Evolutionary conservation across 1,139 yeast species (phyloP).

Genomic region (Blastobotrys buckinghamii): DNA sequence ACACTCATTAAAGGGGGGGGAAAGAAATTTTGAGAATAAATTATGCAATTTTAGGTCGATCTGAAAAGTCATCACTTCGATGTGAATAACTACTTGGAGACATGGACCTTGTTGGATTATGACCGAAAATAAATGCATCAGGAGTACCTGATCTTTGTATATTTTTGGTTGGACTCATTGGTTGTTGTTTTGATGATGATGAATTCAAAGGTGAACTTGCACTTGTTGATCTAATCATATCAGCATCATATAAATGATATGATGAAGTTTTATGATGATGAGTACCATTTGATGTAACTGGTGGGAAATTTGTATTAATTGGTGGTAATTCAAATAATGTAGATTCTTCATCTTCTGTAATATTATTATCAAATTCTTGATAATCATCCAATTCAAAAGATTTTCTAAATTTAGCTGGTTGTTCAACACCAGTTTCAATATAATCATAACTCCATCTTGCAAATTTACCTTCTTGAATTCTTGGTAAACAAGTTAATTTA

Average conservation of each 20-base stretch:
- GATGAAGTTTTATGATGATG: constrained; percentile 12
- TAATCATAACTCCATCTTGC: constrained; percentile 80
- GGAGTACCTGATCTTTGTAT: constrained; percentile 7
- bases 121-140: not conserved
- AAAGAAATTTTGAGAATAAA: not conserved
- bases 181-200: too few relatives aligned
- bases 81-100: constrained; percentile 6
- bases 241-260: constrained; percentile 13
- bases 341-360: not conserved
- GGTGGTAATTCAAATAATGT: constrained; percentile 10
- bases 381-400: constrained; percentile 24
- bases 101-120: constrained; percentile 7
- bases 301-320: constrained; percentile 7
- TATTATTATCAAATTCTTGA: constrained; percentile 14
- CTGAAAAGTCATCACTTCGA: constrained; percentile 9
- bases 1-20: not conserved
- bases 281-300: not conserved
- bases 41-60: constrained; percentile 14
- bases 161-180: constrained; percentile 10
- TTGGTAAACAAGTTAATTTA: constrained; percentile 70
- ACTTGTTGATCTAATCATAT: constrained; percentile 21
- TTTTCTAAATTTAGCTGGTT: constrained; percentile 29
- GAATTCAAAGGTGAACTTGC: constrained; percentile 18
- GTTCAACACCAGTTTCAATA: constrained; percentile 33
- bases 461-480: constrained; percentile 52